These are phyloP conservation scores for Lentinula novae-zelandiae DNA, from an alignment of 1,284 basidiomycete genomes.

Conservation along the genomic window DNA sequence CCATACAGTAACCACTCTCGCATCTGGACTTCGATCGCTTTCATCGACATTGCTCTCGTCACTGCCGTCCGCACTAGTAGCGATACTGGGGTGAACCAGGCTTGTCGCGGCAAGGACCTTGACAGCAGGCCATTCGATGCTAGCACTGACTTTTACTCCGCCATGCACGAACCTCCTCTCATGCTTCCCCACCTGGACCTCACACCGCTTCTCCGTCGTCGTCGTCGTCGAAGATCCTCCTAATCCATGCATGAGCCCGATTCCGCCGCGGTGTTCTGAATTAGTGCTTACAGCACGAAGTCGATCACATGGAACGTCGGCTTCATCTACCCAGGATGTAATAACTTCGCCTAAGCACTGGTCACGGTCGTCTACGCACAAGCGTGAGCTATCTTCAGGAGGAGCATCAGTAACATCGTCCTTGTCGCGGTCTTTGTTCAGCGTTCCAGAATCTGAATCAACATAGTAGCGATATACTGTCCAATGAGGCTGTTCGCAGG, in stretches of 20 bases:
- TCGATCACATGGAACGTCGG: constrained; percentile 19
- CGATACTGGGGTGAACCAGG: neutral
- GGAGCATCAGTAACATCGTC: neutral
- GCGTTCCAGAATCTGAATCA: neutral
- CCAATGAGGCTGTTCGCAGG: constrained; percentile 41
- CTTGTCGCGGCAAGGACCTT: neutral
- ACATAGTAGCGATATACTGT: constrained; percentile 46
- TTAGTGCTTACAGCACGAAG: neutral
- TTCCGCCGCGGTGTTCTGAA: neutral
- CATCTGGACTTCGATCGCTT: neutral
- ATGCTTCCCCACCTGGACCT: constrained; percentile 39
- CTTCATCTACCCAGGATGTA: constrained; percentile 26
- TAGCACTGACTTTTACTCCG: constrained; percentile 33
- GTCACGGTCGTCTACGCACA: constrained; percentile 24
- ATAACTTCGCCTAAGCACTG: constrained; percentile 42
- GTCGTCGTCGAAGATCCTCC: constrained; percentile 9
- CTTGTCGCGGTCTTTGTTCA: neutral
- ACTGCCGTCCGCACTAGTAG: neutral
- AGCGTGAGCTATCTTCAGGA: neutral
- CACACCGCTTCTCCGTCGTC: constrained; percentile 31
- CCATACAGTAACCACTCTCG: constrained; percentile 38
- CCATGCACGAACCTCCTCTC: constrained; percentile 49
- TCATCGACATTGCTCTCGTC: constrained; percentile 22
- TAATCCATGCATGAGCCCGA: neutral
- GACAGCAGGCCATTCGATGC: neutral